These are phyloP conservation scores for Moniliophthora roreri DNA, from an alignment of 1,284 basidiomycete genomes.

Conservation along the genomic window DNA sequence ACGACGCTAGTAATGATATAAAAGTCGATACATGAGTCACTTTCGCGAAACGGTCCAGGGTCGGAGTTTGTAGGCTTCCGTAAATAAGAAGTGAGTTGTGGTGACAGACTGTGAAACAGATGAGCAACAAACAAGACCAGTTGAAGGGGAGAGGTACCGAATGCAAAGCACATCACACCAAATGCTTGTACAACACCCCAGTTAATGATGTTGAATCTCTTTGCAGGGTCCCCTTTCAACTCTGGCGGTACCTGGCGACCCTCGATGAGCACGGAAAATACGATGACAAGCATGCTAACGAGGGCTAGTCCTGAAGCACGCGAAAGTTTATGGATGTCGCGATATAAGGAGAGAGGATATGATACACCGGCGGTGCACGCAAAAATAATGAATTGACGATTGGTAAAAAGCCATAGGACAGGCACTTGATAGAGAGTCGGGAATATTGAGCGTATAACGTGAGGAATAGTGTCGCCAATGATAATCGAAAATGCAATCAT, in stretches of 20 bases:
- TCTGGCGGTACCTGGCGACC: constrained; percentile 80
- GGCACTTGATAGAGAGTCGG: constrained; percentile 73
- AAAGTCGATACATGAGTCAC: constrained; percentile 92
- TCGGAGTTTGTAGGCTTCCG: constrained; percentile 89
- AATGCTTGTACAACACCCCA: constrained; percentile 89
- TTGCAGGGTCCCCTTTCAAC: constrained; percentile 74
- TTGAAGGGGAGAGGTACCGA: constrained; percentile 36
- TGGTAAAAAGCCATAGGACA: constrained; percentile 74
- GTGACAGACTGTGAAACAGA: constrained; percentile 68
- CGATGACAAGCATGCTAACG: constrained; percentile 94
- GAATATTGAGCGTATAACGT: constrained; percentile 87
- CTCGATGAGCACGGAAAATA: constrained; percentile 83
- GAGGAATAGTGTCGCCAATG: constrained; percentile 94
- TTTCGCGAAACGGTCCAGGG: constrained; percentile 89
- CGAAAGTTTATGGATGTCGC: constrained; percentile 96
- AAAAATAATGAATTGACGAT: constrained; percentile 87
- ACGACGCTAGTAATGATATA: constrained; percentile 80
- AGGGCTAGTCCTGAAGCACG: constrained; percentile 90
- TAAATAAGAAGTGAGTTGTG: constrained; percentile 96
- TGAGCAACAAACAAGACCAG: not conserved
- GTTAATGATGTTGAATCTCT: constrained; percentile 72
- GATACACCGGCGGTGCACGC: constrained; percentile 87
- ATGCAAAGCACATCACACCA: constrained; percentile 94
- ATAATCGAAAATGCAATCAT: constrained; percentile 98
- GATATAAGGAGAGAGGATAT: constrained; percentile 93